Evolutionary conservation across 2,329 filamentous ascomycete species (phyloP), one percentile per base, ranked within the genome.

Genomic region (Pseudomassariella vexata): DNA sequence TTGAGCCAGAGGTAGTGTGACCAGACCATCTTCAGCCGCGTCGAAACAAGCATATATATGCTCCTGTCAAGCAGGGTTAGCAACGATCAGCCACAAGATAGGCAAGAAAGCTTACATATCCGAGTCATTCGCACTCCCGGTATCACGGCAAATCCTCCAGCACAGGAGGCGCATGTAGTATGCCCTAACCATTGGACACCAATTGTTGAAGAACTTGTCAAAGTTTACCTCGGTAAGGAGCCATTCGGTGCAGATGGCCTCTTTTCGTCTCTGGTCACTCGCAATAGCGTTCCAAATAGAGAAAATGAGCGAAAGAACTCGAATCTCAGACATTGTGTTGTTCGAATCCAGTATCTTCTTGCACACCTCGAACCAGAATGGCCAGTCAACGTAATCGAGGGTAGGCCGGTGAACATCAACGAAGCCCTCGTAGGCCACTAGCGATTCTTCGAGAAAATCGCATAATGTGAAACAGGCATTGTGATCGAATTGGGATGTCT

Each of bases 181-280:
- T 10, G 87, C 83, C 39, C 89, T 76, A 15, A 95, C 86, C 89
- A 95, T 94, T 0, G 89, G 87, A 50, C 86, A 94, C 88, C 89
- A 95, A 50, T 95, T 87, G 50, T 84, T 90, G 61, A 95, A 95
- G 39, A 87, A 79, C 39, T 76, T 77, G 50, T 85, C 78, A 53
- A 95, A 95, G 3, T 82, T 73, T 17, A 79, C 69, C 33, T 84
- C 79, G 6, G 79, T 73, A 9, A 95, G 63, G 23, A 95, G 62
- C 66, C 92, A 89, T 15, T 79, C 76, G 18, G 83, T 48, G 52
- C 85, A 94, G 12, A 94, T 53, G 10, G 70, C 63, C 35, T 73
- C 67, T 56, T 90, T 94, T 30, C 84, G 73, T 30, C 66, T 62
- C 3, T 79, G 70, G 34, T 85, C 73, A 20, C 72, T 68, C 9